Evolutionary conservation across 768 basidiomycete genomes (phyloP).

Genomic region (Hypsizygus marmoreus): DNA sequence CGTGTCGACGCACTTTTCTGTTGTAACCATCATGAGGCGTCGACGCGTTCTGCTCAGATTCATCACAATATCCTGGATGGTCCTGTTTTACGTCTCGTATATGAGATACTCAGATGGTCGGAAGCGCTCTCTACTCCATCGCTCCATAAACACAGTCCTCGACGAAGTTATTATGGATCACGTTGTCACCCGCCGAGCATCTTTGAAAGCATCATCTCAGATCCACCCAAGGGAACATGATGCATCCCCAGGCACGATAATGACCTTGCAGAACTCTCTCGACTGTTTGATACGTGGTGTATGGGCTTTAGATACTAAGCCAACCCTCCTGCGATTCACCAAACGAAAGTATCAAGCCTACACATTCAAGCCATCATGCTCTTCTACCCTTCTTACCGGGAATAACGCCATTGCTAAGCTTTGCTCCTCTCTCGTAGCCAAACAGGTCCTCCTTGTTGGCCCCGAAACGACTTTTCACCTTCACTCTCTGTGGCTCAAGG

Average conservation of each 20-base stretch:
- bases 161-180: conserved; percentile 14
- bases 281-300: not conserved
- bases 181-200: not conserved
- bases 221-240: not conserved
- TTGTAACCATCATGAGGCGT: too few species aligned
- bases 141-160: conserved; percentile 15
- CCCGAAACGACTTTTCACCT: conserved; percentile 46
- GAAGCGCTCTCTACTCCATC: not conserved
- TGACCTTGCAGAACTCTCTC: conserved; percentile 2
- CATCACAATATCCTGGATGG: too few species aligned
- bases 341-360: too few species aligned
- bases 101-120: not conserved
- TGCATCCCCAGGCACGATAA: not conserved
- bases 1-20: too few species aligned
- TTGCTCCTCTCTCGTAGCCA: conserved; percentile 33
- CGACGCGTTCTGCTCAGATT: too few species aligned
- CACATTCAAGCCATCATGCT: not conserved
- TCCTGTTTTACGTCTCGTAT: not conserved
- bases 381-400: not conserved
- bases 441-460: conserved; percentile 44
- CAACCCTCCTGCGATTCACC: not conserved
- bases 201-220: not conserved
- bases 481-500: conserved; percentile 42
- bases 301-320: not conserved
- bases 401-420: conserved; percentile 16